A percentile compares a stretch with the other conserved stretches of the same genome.
Conservation (phyloP, 169 alveolate species). For the Toxoplasma gondii region DNA sequence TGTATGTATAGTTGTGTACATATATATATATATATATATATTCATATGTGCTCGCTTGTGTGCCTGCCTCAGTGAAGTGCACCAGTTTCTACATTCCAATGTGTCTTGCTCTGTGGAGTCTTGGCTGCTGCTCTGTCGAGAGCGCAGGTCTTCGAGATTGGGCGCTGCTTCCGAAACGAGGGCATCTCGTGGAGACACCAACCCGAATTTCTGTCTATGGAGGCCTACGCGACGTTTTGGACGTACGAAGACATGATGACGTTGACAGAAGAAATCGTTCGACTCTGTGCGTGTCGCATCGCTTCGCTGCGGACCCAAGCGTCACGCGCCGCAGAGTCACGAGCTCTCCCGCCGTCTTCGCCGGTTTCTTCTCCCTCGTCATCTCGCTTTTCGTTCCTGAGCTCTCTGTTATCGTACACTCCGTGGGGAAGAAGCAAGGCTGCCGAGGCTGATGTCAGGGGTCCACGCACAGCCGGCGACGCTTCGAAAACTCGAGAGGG, state of each 20-base stretch:
- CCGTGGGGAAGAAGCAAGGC: neutral
- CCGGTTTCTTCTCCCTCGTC: neutral
- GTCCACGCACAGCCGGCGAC: slow-evolving; percentile 53
- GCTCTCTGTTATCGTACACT: neutral
- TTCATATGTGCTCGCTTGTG: no score
- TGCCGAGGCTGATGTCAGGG: slow-evolving; percentile 47
- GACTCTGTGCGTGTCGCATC: slow-evolving; percentile 80
- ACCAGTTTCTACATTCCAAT: no score
- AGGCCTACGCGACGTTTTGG: slow-evolving; percentile 94
- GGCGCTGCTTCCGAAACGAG: slow-evolving; percentile 98
- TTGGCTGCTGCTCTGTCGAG: no score
- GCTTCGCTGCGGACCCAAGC: slow-evolving; percentile 1
- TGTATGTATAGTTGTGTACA: no score
- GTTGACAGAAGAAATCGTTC: slow-evolving; percentile 93
- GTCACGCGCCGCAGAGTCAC: neutral
- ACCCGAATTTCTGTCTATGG: slow-evolving; percentile 98
- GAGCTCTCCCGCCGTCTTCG: neutral
- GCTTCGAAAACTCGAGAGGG: slow-evolving; percentile 46
- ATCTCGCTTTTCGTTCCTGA: neutral
- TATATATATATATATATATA: no score
- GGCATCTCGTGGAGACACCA: slow-evolving; percentile 94
- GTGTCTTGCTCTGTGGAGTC: no score
- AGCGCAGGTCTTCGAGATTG: slow-evolving; percentile 94
- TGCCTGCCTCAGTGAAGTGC: no score
- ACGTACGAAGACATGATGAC: slow-evolving; percentile 93